Evolutionary conservation across 2,329 filamentous ascomycete species (phyloP), one percentile per base, ranked within the genome.

Genomic region (Neopestalotiopsis sp.): DNA sequence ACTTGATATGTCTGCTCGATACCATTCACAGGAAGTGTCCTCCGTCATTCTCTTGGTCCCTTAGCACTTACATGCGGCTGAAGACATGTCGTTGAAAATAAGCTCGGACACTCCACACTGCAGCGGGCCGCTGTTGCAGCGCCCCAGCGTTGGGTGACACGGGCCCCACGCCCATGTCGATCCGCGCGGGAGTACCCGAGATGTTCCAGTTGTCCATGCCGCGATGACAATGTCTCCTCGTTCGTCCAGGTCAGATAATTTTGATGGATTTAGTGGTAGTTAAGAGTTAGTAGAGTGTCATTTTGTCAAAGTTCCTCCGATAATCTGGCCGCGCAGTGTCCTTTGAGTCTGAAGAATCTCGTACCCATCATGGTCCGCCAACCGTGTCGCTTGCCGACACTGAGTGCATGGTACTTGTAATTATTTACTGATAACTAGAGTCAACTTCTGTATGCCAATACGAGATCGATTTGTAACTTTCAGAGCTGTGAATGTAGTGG

Each of bases 61-160:
- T 42, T 62, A 62, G 5, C 59, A 62, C 59, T 62, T 38, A 62
- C 34, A 62, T 7, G 59, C 30, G 7, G 59, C n/a, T 40, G 14
- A 38, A 20, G 14, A 17, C 59, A 62, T 62, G 59, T 62, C 59
- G 59, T 62, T 32, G 34, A 20, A 62, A 38, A 32, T 62, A 62
- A 17, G 30, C 30, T 38, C 30, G 20, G 17, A 14, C n/a, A 13
- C 30, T 34, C 59, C 34, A 62, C 59, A 42, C 17, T 24, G 59
- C 32, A 32, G 59, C 59, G 59, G 30, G n/a, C 30, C 34, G 30
- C 34, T 10, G 59, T 40, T 32, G 30, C 13, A 28, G 13, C 57
- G 12, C 57, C 57, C 24, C 57, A 10, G 20, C 20, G 20, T 14
- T 14, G 24, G 57, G 57, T 45, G 3, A 63, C 32, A 38, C 60